These are phyloP conservation scores for Phalaenopsis hybrid DNA, from an alignment of 116 monocot genomes.

Conservation along the genomic window DNA sequence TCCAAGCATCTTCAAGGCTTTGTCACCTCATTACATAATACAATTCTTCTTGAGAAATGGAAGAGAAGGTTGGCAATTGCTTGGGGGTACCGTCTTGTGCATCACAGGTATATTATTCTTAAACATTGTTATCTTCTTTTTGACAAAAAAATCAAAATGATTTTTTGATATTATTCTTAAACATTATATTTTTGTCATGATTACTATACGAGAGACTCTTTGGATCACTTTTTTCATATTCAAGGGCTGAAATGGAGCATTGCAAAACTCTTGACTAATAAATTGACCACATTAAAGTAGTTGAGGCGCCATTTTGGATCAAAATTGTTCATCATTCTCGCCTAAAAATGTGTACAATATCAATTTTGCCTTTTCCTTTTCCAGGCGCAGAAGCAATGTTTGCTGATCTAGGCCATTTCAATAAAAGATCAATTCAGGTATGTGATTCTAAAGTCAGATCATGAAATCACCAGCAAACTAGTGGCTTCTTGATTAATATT, in stretches of 20 bases:
- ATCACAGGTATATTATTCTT: slow-evolving; percentile 51
- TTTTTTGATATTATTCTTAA: too few species aligned
- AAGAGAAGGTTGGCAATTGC: slow-evolving; percentile 55
- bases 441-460: neutral
- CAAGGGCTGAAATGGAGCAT: too few species aligned
- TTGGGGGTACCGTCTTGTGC: slow-evolving; percentile 71
- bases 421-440: slow-evolving; percentile 76
- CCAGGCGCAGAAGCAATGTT: slow-evolving; percentile 66
- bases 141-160: too few species aligned
- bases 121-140: too few species aligned
- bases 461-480: neutral
- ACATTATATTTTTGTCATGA: too few species aligned
- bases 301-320: too few species aligned
- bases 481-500: neutral
- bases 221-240: too few species aligned
- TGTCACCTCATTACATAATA: slow-evolving; percentile 68
- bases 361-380: neutral
- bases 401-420: slow-evolving; percentile 77
- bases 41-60: slow-evolving; percentile 57
- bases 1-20: slow-evolving; percentile 58
- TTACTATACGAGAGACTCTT: too few species aligned
- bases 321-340: too few species aligned
- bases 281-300: too few species aligned
- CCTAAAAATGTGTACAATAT: neutral
- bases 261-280: too few species aligned